These are phyloP conservation scores for Artemisia tridentata DNA, from an alignment of 129 eudicot species.

Conservation along the genomic window DNA sequence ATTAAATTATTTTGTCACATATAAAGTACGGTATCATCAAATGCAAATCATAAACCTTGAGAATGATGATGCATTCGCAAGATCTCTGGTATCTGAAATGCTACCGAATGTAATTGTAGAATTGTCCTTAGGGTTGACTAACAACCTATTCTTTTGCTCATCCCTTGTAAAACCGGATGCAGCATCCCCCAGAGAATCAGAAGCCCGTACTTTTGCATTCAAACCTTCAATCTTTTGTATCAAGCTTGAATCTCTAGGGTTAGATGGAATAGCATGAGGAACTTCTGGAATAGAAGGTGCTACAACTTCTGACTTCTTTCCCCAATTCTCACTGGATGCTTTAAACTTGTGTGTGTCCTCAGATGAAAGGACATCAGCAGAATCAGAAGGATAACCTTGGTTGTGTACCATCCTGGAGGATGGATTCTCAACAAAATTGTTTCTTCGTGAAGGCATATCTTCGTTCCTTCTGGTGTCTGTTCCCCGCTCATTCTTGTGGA, in stretches of 20 bases:
- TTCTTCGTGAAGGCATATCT: conserved; percentile 41
- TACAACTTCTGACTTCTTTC: conserved; percentile 29
- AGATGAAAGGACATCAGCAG: conserved; percentile 33
- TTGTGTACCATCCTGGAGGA: conserved; percentile 4
- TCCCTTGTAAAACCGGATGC: no score
- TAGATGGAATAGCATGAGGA: conserved; percentile 32
- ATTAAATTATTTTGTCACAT: conserved; percentile 1
- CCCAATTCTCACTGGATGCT: conserved; percentile 35
- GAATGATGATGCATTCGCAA: conserved; percentile 24
- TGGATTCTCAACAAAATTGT: not conserved
- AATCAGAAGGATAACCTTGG: conserved; percentile 14
- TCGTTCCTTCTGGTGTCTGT: conserved; percentile 48
- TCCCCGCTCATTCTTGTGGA: conserved; percentile 60
- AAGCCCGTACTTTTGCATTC: conserved; percentile 73
- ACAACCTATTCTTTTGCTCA: conserved; percentile 42
- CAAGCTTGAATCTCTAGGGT: conserved; percentile 55
- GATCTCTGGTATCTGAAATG: conserved; percentile 34
- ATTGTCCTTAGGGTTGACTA: conserved; percentile 26
- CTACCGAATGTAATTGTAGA: conserved; percentile 34
- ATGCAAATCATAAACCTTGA: conserved; percentile 40
- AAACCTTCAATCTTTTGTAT: conserved; percentile 79
- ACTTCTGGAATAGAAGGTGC: conserved; percentile 23
- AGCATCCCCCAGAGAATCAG: conserved; percentile 52
- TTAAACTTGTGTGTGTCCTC: conserved; percentile 33
- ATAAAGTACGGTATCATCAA: conserved; percentile 16